phyloP scores from a whole-genome alignment of 768 basidiomycete species.

The Termitomyces sp. region DNA sequence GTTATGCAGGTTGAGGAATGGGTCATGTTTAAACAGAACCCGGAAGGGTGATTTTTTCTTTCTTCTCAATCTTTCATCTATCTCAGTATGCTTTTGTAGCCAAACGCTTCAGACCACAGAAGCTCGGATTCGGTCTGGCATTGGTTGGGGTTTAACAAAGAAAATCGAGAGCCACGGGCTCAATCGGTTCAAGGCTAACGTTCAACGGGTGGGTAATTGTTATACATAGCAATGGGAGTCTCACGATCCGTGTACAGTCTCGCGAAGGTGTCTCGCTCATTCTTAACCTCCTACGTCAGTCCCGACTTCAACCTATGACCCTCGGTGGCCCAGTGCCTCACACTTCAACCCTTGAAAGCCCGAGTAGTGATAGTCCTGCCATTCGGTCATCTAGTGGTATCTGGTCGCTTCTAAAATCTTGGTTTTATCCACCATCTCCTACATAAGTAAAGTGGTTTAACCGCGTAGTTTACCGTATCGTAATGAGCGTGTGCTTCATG shows the following conservation, averaged over 20 bases:
- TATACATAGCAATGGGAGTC: background rate
- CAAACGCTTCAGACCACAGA: conserved; percentile 84
- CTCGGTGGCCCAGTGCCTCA: conserved; percentile 30
- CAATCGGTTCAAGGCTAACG: conserved; percentile 79
- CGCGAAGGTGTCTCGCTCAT: conserved; percentile 86
- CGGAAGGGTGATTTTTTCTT: conserved; percentile 56
- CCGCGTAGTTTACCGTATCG: conserved; percentile 6
- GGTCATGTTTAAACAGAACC: conserved; percentile 61
- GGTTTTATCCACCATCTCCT: conserved; percentile 29
- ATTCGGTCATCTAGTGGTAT: conserved; percentile 10
- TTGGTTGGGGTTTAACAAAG: conserved; percentile 88
- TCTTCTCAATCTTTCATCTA: background rate
- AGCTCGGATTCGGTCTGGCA: conserved; percentile 80
- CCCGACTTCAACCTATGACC: conserved; percentile 59
- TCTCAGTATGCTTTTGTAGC: conserved; percentile 28
- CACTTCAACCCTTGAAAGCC: conserved; percentile 11
- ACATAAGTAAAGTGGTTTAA: conserved; percentile 14
- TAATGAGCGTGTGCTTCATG: background rate
- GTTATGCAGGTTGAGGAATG: conserved; percentile 90
- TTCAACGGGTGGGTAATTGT: conserved; percentile 61
- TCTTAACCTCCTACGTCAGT: conserved; percentile 72
- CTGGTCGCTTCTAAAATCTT: conserved; percentile 40
- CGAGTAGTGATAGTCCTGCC: conserved; percentile 7
- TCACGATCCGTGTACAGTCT: conserved; percentile 41
- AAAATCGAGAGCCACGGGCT: conserved; percentile 84